Base-by-base conservation (phyloP, 225 moss, liverwort and hornwort genomes). In the Physcomitrellopsis africana region DNA sequence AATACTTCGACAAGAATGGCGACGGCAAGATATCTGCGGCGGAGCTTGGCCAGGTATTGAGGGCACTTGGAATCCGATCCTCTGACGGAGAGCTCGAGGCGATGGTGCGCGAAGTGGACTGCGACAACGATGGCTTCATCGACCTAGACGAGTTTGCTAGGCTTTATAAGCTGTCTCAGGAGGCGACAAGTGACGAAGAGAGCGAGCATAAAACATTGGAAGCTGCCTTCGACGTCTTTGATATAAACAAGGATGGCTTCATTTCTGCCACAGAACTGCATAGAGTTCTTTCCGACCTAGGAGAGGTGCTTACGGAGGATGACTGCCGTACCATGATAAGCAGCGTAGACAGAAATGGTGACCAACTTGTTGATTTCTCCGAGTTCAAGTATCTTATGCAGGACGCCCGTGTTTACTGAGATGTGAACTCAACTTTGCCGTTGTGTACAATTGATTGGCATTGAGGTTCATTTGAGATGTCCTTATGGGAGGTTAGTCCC, bases 71-170 rank as follows among this genome's bases (percentile, higher is more conserved):
- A 15, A 81, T 81, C 13, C 26, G 60, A 44, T 67, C 71, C 14
- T 59, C 72, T 2, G 70, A 81, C 3, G 66, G 57, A 37, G 76
- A 76, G 54, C 72, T 81, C 8, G 59, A 67, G n/a, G 71, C 64
- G 2, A 90, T 90, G 90, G 85, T 90, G 27, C 76, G 69, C 7
- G 81, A 81, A 37, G 87, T 90, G 0, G 90, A 90, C 20, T 52
- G 67, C 3, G 85, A 90, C 8, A 83, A 79, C 8, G 87, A 90
- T 42, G 90, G 90, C 8, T 69, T 79, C 51, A 76, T 81, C 15
- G 51, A 81, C 7, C 16, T 81, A 10, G 59, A 76, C 5, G 81
- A 76, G 72, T 81, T 81, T 18, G 71, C 67, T 51, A 49, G 43
- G 2, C 76, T 81, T 3, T 76, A 81, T 9, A 73, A 54, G 53